Conservation (phyloP, 805 yeast species). For the Yamadazyma kitorensis region DNA sequence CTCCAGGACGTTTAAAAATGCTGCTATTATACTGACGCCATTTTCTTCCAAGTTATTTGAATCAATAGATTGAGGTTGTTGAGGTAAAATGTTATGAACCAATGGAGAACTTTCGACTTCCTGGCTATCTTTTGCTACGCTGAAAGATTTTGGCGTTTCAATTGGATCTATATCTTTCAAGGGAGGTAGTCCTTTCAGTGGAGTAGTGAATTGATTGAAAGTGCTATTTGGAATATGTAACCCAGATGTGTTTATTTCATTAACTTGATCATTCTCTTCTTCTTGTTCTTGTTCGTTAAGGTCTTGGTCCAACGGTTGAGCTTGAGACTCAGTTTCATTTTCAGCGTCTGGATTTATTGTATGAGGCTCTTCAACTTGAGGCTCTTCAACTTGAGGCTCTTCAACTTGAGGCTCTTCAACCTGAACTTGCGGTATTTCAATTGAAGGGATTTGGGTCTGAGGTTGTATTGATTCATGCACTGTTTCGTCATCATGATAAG, state of each 20-base stretch:
- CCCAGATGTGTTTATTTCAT: constrained; percentile 11
- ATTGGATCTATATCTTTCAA: constrained; percentile 41
- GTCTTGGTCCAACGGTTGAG: not conserved
- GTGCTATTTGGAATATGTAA: constrained; percentile 8
- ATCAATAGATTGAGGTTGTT: constrained; percentile 10
- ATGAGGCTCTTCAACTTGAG: not conserved
- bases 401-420: not conserved
- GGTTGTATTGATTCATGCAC: constrained; percentile 3
- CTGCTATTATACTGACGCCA: too few species aligned
- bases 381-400: constrained; percentile 2
- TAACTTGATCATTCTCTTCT: constrained; percentile 10
- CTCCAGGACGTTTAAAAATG: constrained; percentile 27
- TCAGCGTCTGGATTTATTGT: not conserved
- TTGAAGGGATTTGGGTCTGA: constrained; percentile 5
- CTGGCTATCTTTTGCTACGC: constrained; percentile 38
- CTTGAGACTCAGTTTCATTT: not conserved
- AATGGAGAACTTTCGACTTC: constrained; percentile 20
- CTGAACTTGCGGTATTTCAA: constrained; percentile 5
- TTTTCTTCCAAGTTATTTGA: too few species aligned
- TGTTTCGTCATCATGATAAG: not conserved
- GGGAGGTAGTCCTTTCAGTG: constrained; percentile 40
- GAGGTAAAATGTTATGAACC: constrained; percentile 7
- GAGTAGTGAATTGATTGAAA: constrained; percentile 30
- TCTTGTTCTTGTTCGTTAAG: constrained; percentile 1
- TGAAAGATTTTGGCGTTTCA: constrained; percentile 39